phyloP scores from a whole-genome alignment of 73 alveolate species.

The Effrenium voratum region DNA sequence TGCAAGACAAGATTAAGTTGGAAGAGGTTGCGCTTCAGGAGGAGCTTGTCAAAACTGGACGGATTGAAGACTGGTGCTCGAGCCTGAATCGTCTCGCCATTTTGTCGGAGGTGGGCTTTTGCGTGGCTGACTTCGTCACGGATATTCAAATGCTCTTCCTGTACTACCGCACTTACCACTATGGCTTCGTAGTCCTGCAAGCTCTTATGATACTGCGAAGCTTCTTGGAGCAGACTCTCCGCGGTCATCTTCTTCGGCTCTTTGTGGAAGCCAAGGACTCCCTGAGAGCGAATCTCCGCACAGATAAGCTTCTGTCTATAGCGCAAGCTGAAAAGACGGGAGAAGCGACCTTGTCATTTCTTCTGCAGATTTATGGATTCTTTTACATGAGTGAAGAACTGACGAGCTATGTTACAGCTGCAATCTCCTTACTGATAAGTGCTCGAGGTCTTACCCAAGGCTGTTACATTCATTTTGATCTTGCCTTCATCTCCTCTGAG shows the following conservation, averaged over 20 bases:
- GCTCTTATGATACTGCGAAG: neutral
- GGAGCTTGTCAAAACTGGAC: neutral
- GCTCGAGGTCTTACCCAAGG: conserved; percentile 46
- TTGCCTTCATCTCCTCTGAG: conserved; percentile 37
- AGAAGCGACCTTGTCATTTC: conserved; percentile 29
- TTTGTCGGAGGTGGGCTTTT: neutral
- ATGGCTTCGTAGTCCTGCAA: conserved; percentile 23
- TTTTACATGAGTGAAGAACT: neutral
- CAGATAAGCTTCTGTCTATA: neutral
- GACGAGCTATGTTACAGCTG: neutral
- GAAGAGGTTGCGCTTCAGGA: conserved; percentile 18
- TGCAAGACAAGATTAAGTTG: neutral
- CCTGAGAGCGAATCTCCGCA: conserved; percentile 9
- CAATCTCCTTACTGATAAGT: neutral
- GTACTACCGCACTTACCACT: conserved; percentile 14
- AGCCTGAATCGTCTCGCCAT: neutral
- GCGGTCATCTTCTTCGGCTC: neutral
- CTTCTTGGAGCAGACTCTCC: neutral
- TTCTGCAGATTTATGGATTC: conserved; percentile 23
- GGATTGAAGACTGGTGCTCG: neutral
- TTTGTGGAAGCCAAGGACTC: neutral
- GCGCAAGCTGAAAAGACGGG: conserved; percentile 41
- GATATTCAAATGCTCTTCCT: neutral
- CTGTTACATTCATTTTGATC: conserved; percentile 52
- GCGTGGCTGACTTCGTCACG: conserved; percentile 5